Percentiles rank a stretch among this genome's conserved stretches.
Evolutionary conservation across 2,329 filamentous ascomycete species (phyloP).

Genomic region (Calonectria crousiana): DNA sequence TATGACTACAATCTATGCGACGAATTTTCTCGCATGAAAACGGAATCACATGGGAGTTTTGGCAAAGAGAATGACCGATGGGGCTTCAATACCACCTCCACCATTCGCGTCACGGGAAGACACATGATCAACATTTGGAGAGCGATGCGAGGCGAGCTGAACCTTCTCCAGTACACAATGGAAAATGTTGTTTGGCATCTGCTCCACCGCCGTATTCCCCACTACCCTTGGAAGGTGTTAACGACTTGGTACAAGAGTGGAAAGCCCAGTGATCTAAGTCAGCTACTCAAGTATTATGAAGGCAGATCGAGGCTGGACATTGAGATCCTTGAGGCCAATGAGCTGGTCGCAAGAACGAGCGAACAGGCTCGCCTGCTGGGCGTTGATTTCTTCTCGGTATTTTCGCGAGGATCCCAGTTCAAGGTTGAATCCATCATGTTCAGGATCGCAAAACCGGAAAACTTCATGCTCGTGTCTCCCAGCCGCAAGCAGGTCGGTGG

Average conservation of each 20-base stretch:
- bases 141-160: constrained; percentile 93
- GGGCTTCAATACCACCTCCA: constrained; percentile 95
- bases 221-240: constrained; percentile 83
- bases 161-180: constrained; percentile 93
- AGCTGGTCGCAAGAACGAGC: constrained; percentile 88
- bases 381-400: constrained; percentile 97
- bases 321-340: constrained; percentile 92
- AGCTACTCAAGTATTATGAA: constrained; percentile 82
- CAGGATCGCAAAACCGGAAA: constrained; percentile 96
- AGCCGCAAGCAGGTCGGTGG: constrained; percentile 91
- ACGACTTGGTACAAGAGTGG: constrained; percentile 84
- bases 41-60: constrained; percentile 83
- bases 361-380: constrained; percentile 94
- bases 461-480: constrained; percentile 90
- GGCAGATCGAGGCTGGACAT: constrained; percentile 83
- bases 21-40: constrained; percentile 90
- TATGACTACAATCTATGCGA: constrained; percentile 93
- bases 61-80: constrained; percentile 89
- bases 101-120: constrained; percentile 90
- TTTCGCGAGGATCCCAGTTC: constrained; percentile 94
- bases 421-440: constrained; percentile 99
- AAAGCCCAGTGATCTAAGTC: constrained; percentile 76
- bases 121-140: constrained; percentile 99
- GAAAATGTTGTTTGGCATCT: constrained; percentile 96
- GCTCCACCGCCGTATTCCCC: constrained; percentile 87